Conservation (phyloP, 257 asterid genomes). For the Ajuga chamaepitys region DNA sequence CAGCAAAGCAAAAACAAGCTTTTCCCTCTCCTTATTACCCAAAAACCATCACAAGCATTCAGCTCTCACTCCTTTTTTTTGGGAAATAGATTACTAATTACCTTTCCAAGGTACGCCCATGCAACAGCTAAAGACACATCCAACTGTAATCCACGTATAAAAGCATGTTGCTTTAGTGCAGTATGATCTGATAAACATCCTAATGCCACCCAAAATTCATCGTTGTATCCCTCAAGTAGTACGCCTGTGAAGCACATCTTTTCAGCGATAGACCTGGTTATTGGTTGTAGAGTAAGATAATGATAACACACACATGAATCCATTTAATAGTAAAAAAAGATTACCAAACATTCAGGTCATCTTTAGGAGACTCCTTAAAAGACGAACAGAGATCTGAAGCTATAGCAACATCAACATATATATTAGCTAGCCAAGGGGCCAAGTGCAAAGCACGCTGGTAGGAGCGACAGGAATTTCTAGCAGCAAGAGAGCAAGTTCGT, state of each 20-base stretch:
- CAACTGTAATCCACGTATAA: constrained; percentile 83
- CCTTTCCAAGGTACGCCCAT: constrained; percentile 97
- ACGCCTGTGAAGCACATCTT: constrained; percentile 89
- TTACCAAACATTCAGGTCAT: constrained; percentile 48
- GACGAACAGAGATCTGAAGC: constrained; percentile 59
- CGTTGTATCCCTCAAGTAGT: constrained; percentile 78
- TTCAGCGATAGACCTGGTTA: constrained; percentile 76
- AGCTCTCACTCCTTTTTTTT: constrained; percentile 1
- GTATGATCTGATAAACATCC: constrained; percentile 69
- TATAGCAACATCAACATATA: constrained; percentile 71
- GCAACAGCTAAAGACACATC: constrained; percentile 89
- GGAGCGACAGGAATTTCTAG: constrained; percentile 60
- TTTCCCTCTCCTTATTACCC: not conserved
- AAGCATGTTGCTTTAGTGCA: constrained; percentile 83
- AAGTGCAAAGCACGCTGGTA: constrained; percentile 92
- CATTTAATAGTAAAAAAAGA: constrained; percentile 13
- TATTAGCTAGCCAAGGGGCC: constrained; percentile 89
- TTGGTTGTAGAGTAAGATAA: constrained; percentile 26
- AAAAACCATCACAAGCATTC: constrained; percentile 9
- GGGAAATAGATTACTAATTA: constrained; percentile 27
- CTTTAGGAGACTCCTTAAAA: constrained; percentile 43
- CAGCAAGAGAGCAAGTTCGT: constrained; percentile 58
- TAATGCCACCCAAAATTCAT: constrained; percentile 87
- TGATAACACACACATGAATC: constrained; percentile 13
- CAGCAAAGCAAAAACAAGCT: not conserved